A percentile compares a stretch with the other conserved stretches of the same genome.
Evolutionary conservation across 352 stramenopile genomes (phyloP).

Genomic region (Hyaloperonospora arabidopsidis): DNA sequence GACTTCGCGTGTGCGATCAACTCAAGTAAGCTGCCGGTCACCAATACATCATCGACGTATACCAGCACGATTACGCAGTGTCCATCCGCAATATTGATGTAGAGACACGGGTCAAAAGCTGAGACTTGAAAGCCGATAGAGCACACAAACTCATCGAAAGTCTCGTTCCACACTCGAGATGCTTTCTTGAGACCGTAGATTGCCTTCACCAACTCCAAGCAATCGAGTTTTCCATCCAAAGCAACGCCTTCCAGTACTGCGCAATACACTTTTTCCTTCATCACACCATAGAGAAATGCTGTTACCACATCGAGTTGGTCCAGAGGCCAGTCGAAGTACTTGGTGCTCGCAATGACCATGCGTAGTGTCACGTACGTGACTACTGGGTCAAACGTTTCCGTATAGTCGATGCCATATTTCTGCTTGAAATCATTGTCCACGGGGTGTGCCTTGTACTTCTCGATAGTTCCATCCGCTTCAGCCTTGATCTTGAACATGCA

Average conservation of each 20-base stretch:
- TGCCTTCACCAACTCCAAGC: slow-evolving; percentile 5
- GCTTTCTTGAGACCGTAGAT: slow-evolving; percentile 8
- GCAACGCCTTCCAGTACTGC: slow-evolving; percentile 1
- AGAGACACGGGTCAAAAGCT: not conserved
- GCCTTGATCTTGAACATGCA: too few relatives aligned
- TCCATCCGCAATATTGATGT: too few relatives aligned
- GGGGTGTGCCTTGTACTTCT: too few relatives aligned
- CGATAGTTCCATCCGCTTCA: not conserved
- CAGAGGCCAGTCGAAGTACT: slow-evolving; percentile 1
- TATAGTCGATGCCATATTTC: not conserved
- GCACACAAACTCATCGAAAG: too few relatives aligned
- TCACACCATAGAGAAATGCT: slow-evolving; percentile 1
- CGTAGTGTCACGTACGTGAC: not conserved
- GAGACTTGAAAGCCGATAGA: not conserved
- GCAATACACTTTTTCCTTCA: slow-evolving; percentile 2
- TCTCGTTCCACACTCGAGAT: too few relatives aligned
- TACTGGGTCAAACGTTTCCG: not conserved
- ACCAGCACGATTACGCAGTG: slow-evolving; percentile 1
- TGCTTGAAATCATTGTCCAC: not conserved
- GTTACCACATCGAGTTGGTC: slow-evolving; percentile 2
- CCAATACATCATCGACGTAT: slow-evolving; percentile 5
- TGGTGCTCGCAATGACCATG: slow-evolving; percentile 1
- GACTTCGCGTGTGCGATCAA: slow-evolving; percentile 11
- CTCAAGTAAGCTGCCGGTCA: slow-evolving; percentile 10
- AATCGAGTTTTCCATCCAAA: slow-evolving; percentile 6